Evolutionary conservation across 805 yeast genomes (phyloP), one percentile per base, ranked within the genome.

Genomic region (Metschnikowia cerradonensis): DNA sequence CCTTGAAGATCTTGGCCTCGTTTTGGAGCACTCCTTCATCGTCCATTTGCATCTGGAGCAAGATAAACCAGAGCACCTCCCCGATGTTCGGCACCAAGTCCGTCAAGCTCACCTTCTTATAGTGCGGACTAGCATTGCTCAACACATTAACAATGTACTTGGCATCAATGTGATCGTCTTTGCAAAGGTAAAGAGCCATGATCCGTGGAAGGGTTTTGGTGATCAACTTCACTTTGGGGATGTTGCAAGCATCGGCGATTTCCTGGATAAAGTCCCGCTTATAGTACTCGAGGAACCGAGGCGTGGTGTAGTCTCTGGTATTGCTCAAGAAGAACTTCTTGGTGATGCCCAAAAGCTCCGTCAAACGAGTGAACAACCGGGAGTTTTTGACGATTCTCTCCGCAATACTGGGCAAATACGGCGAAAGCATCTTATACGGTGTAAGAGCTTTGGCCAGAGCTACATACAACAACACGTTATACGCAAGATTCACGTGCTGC

Each of bases 371-470:
- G 26, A 89, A 76, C 48, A 87, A 70, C 4, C 74, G 68, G 0
- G 83, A 81, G 49, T 79, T 79, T 54, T 80, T 80, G 3, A 89
- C 83, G 15, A 89, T 75, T 22, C 78, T 77, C 40, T 82, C 78
- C 36, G 91, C 79, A 6, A 90, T 73, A 34, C 84, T 78, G 2
- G 92, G 90, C 59, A 94, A 76, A 53, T 81, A 88, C 0, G 96
- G 96, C 6, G 88, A 81, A 19, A 90, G 70, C 13, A 92, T 67
- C 62, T 86, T 88, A 80, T 92, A 90, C 0, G 96, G 84, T 0
- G 96, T 81, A 34, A 79, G 68, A 1, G 73, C 67, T 56, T 80
- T 79, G 1, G 80, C 71, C 15, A 68, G 59, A 0, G 97, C 85
- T 11, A 87, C 75, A 33, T 76, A 68, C 20, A 80, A 68, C 3